Conservation (phyloP, 495 filamentous ascomycete species). For the Penicillium herquei region DNA sequence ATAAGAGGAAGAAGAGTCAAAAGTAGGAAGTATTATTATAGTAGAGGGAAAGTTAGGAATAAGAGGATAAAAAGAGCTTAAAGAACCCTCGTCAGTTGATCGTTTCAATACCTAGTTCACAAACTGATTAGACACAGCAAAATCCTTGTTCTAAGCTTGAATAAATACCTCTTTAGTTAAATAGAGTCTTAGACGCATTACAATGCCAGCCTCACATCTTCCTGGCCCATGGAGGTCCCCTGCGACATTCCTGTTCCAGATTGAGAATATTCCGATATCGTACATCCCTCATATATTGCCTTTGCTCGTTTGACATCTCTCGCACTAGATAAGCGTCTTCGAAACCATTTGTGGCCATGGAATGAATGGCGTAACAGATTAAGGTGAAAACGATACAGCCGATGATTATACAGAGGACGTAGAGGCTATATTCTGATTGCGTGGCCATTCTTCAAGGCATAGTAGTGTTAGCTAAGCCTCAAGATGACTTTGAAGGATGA, state of each 20-base stretch:
- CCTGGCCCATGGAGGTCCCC: background rate
- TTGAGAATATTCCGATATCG: conserved; percentile 11
- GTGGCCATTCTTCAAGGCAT: background rate
- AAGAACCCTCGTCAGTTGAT: too few species aligned
- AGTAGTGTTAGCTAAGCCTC: background rate
- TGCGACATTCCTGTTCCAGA: background rate
- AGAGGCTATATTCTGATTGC: conserved; percentile 1
- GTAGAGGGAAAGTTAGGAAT: too few species aligned
- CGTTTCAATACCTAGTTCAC: too few species aligned
- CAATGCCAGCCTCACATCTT: too few species aligned
- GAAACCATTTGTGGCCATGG: conserved; percentile 20
- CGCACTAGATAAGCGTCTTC: background rate
- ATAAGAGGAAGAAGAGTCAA: too few species aligned
- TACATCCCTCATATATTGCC: conserved; percentile 24
- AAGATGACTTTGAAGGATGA: too few species aligned
- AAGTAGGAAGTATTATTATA: too few species aligned
- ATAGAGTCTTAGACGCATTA: too few species aligned
- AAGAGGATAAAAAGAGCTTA: too few species aligned
- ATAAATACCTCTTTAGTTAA: too few species aligned
- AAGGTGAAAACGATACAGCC: conserved; percentile 23
- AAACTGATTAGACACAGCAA: too few species aligned
- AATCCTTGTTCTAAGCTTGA: too few species aligned
- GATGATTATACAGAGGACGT: conserved; percentile 23
- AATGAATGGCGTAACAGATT: conserved; percentile 23
- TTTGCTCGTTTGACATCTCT: conserved; percentile 22